These are phyloP conservation scores for Tricholoma sp. DNA, from an alignment of 768 basidiomycete genomes.

Conservation along the genomic window DNA sequence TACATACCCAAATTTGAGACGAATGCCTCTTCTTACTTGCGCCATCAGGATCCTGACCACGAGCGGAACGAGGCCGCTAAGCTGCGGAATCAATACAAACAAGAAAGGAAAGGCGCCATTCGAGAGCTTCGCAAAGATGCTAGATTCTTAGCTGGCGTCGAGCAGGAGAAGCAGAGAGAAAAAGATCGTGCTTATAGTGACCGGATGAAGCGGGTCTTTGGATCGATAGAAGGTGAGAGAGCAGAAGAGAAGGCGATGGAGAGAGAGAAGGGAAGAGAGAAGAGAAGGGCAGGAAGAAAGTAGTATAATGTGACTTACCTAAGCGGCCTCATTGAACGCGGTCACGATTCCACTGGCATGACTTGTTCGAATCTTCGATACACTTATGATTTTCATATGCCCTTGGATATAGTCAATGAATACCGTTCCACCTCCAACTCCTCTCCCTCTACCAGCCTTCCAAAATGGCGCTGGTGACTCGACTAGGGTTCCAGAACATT, in stretches of 20 bases:
- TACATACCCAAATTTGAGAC: constrained; percentile 92
- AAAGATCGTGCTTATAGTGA: constrained; percentile 80
- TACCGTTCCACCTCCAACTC: constrained; percentile 19
- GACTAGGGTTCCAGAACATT: constrained; percentile 37
- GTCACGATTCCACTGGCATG: not conserved
- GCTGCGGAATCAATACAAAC: constrained; percentile 83
- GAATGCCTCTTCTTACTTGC: constrained; percentile 66
- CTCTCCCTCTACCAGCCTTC: constrained; percentile 27
- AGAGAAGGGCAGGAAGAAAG: constrained; percentile 72
- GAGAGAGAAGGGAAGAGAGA: constrained; percentile 72
- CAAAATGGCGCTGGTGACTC: constrained; percentile 25
- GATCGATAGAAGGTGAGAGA: constrained; percentile 76
- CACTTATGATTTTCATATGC: not conserved
- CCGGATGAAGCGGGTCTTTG: constrained; percentile 79
- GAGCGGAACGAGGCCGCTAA: constrained; percentile 86
- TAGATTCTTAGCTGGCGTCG: constrained; percentile 84
- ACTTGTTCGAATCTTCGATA: too few relatives aligned
- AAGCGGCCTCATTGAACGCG: not conserved
- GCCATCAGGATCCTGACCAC: constrained; percentile 84
- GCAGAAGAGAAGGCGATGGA: constrained; percentile 95
- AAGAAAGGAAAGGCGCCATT: constrained; percentile 96
- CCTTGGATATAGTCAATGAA: constrained; percentile 12
- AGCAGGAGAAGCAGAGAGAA: constrained; percentile 77
- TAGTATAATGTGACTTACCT: constrained; percentile 23
- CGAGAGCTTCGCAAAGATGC: constrained; percentile 95